Conservation (phyloP, 2,329 filamentous ascomycete species). For the Scleromitrula shiraiana region DNA sequence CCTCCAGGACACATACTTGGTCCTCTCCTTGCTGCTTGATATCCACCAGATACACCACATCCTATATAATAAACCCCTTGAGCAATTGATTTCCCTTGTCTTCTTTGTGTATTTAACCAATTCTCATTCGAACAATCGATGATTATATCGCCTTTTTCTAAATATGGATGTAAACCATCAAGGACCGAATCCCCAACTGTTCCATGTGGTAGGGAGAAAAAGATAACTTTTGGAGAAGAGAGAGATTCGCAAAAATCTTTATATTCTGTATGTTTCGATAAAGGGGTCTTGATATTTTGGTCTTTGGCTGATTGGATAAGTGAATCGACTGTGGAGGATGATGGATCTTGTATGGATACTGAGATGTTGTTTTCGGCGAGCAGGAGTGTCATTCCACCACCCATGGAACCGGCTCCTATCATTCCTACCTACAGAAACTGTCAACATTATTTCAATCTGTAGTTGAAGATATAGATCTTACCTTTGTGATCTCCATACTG, state of each 20-base stretch:
- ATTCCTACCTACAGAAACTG: slow-evolving; percentile 43
- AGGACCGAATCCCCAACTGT: slow-evolving; percentile 33
- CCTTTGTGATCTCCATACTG: not conserved
- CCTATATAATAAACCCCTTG: slow-evolving; percentile 59
- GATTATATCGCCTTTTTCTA: slow-evolving; percentile 56
- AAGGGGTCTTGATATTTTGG: slow-evolving; percentile 20
- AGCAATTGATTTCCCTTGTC: slow-evolving; percentile 48
- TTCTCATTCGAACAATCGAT: slow-evolving; percentile 63
- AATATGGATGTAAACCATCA: slow-evolving; percentile 34
- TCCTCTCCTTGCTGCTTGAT: slow-evolving; percentile 57
- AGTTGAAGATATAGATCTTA: not conserved
- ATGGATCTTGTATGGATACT: slow-evolving; percentile 48
- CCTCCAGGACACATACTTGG: slow-evolving; percentile 62
- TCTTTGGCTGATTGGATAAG: slow-evolving; percentile 31
- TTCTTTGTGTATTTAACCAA: slow-evolving; percentile 54
- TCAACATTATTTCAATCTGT: too few species aligned
- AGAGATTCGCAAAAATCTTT: slow-evolving; percentile 35
- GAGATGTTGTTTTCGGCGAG: slow-evolving; percentile 48
- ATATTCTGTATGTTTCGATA: slow-evolving; percentile 36
- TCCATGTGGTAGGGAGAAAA: slow-evolving; percentile 46
- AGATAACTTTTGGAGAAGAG: slow-evolving; percentile 39
- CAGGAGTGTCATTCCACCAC: slow-evolving; percentile 46
- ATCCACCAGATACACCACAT: slow-evolving; percentile 61
- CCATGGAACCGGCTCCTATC: slow-evolving; percentile 52
- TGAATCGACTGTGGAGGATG: slow-evolving; percentile 35